These are phyloP conservation scores for Meyerozyma elateridarum DNA, from an alignment of 1,139 yeast genomes.

Conservation along the genomic window DNA sequence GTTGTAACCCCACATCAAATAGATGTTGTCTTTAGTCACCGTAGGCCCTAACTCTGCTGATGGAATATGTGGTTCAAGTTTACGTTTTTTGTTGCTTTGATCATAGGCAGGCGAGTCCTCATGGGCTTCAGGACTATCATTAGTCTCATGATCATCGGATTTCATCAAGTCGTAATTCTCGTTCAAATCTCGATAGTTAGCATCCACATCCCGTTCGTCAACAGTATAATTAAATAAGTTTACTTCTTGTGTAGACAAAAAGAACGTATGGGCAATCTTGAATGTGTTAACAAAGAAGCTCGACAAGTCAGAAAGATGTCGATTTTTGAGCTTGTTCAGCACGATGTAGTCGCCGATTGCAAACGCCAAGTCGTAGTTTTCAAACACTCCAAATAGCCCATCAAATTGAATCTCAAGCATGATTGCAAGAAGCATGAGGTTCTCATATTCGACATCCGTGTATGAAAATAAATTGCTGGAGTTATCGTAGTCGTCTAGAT, in stretches of 20 bases:
- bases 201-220: slow-evolving; percentile 25
- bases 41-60: neutral
- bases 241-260: slow-evolving; percentile 38
- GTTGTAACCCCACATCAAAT: slow-evolving; percentile 48
- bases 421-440: slow-evolving; percentile 23
- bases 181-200: slow-evolving; percentile 31
- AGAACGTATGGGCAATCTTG: slow-evolving; percentile 26
- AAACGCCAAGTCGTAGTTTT: slow-evolving; percentile 38
- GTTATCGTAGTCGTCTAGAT: slow-evolving; percentile 22
- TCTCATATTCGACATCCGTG: slow-evolving; percentile 14
- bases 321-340: slow-evolving; percentile 18
- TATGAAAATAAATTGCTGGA: neutral
- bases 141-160: slow-evolving; percentile 13
- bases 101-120: slow-evolving; percentile 8
- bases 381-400: slow-evolving; percentile 34
- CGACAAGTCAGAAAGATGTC: slow-evolving; percentile 14
- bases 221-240: slow-evolving; percentile 37
- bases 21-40: slow-evolving; percentile 15
- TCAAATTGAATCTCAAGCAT: slow-evolving; percentile 38
- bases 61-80: slow-evolving; percentile 8
- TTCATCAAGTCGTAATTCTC: slow-evolving; percentile 31
- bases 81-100: slow-evolving; percentile 8
- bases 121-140: slow-evolving; percentile 13
- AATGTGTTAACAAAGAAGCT: slow-evolving; percentile 26
- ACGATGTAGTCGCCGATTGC: slow-evolving; percentile 40